Conservation (phyloP, 2,329 filamentous ascomycete species). For the Aureobasidium sp. region DNA sequence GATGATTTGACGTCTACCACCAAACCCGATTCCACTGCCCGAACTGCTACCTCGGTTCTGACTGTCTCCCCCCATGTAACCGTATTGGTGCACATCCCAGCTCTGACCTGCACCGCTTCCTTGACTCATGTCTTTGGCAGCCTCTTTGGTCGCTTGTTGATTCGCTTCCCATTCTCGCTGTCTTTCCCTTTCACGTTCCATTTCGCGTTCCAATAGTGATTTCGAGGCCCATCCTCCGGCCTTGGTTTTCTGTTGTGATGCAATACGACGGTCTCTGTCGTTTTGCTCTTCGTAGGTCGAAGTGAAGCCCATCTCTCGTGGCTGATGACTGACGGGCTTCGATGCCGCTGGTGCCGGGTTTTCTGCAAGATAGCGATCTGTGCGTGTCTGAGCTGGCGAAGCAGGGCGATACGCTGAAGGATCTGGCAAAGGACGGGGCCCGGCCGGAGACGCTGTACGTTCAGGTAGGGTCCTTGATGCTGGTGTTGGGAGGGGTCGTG, state of each 20-base stretch:
- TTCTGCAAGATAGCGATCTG: constrained; percentile 51
- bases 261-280: constrained; percentile 54
- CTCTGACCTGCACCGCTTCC: constrained; percentile 61
- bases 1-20: constrained; percentile 69
- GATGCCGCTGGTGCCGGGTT: constrained; percentile 45
- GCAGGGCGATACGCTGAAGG: constrained; percentile 31
- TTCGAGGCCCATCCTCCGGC: constrained; percentile 59
- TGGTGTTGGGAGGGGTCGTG: constrained; percentile 28
- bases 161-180: constrained; percentile 75
- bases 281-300: constrained; percentile 48
- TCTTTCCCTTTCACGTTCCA: constrained; percentile 70
- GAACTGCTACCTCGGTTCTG: constrained; percentile 58
- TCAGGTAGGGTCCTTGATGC: constrained; percentile 30
- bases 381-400: constrained; percentile 38
- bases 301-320: constrained; percentile 49
- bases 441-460: constrained; percentile 16
- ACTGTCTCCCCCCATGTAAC: constrained; percentile 67
- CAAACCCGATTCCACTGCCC: constrained; percentile 56
- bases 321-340: constrained; percentile 32
- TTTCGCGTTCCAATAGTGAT: constrained; percentile 69
- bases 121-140: constrained; percentile 48
- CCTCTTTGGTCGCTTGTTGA: constrained; percentile 57
- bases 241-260: constrained; percentile 55
- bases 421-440: constrained; percentile 33
- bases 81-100: constrained; percentile 73